Percentiles rank a stretch among this genome's conserved stretches.
Conservation (phyloP, 345 rosid species). For the Adansonia digitata region DNA sequence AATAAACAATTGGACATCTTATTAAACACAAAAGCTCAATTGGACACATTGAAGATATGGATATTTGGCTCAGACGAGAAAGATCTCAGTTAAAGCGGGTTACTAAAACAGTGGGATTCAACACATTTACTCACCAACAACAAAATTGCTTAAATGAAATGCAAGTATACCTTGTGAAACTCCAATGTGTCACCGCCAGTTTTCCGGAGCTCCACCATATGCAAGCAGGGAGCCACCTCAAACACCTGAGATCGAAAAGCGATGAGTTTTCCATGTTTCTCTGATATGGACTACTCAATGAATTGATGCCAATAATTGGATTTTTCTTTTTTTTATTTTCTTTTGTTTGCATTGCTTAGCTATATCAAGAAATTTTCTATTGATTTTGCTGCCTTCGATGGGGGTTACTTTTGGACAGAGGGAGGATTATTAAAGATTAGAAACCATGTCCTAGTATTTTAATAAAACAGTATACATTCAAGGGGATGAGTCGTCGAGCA, state of each 20-base stretch:
- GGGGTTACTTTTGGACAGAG: not conserved
- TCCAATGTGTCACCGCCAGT: conserved; percentile 86
- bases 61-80: not conserved
- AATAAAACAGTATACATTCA: not conserved
- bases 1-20: too few relatives aligned
- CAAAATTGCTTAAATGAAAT: not conserved
- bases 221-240: conserved; percentile 92
- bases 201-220: conserved; percentile 94
- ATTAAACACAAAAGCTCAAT: too few relatives aligned
- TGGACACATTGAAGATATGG: not conserved
- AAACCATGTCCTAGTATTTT: not conserved
- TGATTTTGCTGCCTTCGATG: not conserved
- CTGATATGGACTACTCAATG: not conserved
- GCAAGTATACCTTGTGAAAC: conserved; percentile 69
- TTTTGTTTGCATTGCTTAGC: not conserved
- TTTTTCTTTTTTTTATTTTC: too few relatives aligned
- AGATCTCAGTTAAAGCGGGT: not conserved
- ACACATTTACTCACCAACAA: not conserved
- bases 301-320: not conserved
- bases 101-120: not conserved
- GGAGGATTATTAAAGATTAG: not conserved
- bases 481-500: not conserved
- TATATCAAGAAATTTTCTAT: not conserved
- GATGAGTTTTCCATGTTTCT: not conserved
- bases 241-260: conserved; percentile 50